These are phyloP conservation scores for Exidia glandulosa DNA, from an alignment of 768 basidiomycete species.

Conservation along the genomic window DNA sequence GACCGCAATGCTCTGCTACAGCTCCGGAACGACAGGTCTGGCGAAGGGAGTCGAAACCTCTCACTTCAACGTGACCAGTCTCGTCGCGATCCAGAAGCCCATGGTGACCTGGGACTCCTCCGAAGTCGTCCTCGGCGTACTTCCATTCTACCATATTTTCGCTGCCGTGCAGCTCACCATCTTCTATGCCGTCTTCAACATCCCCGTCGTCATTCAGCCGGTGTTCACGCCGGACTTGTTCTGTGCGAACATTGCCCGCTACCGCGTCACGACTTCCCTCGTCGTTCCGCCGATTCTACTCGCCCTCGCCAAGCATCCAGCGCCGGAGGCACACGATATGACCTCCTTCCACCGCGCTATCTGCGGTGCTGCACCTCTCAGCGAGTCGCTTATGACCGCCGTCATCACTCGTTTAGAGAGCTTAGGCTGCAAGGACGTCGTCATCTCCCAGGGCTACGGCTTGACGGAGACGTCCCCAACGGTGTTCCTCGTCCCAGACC, in stretches of 20 bases:
- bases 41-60: slow-evolving; percentile 54
- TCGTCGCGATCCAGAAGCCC: slow-evolving; percentile 38
- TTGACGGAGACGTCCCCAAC: slow-evolving; percentile 78
- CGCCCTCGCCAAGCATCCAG: slow-evolving; percentile 56
- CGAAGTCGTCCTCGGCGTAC: slow-evolving; percentile 49
- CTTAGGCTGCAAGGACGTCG: slow-evolving; percentile 16
- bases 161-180: not conserved
- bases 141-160: slow-evolving; percentile 35
- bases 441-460: slow-evolving; percentile 43
- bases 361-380: slow-evolving; percentile 76
- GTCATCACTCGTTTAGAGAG: slow-evolving; percentile 30
- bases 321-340: slow-evolving; percentile 54
- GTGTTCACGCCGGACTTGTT: slow-evolving; percentile 62
- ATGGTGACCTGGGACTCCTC: slow-evolving; percentile 30
- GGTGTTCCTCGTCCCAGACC: slow-evolving; percentile 40
- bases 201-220: slow-evolving; percentile 15
- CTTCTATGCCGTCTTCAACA: slow-evolving; percentile 2
- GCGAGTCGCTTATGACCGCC: slow-evolving; percentile 45
- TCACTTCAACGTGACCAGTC: slow-evolving; percentile 48
- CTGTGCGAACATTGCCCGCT: slow-evolving; percentile 52
- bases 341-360: slow-evolving; percentile 44
- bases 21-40: slow-evolving; percentile 62
- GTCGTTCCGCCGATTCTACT: slow-evolving; percentile 83
- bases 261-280: slow-evolving; percentile 45
- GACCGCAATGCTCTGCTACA: slow-evolving; percentile 56